A percentile compares a stretch with the other conserved stretches of the same genome.
Evolutionary conservation across 2,329 filamentous ascomycete genomes (phyloP).

Genomic region (Colletotrichum sp.): DNA sequence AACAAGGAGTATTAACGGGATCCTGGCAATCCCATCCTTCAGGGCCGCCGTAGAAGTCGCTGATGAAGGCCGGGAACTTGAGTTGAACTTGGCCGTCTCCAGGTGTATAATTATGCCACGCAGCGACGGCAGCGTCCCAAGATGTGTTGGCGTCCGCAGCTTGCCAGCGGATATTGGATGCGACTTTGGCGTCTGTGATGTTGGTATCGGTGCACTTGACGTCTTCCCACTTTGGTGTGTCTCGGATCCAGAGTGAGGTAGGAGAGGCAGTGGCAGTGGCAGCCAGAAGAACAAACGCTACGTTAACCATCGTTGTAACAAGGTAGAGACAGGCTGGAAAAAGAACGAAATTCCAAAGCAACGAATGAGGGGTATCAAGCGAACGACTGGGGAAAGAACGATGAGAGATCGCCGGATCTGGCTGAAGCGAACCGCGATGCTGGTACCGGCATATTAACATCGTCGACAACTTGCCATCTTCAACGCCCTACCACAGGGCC

Average conservation of each 20-base stretch:
- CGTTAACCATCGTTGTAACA: neutral
- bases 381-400: neutral
- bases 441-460: neutral
- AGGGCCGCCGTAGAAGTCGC: constrained; percentile 4
- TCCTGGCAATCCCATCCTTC: constrained; percentile 11
- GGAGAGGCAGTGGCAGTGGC: neutral
- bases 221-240: neutral
- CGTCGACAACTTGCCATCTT: neutral
- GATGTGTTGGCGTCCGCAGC: neutral
- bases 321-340: neutral
- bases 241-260: neutral
- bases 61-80: neutral
- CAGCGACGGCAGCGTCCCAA: neutral
- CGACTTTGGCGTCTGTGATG: constrained; percentile 10
- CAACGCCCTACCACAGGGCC: neutral
- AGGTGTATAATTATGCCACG: neutral
- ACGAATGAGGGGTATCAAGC: neutral
- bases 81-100: neutral
- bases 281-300: neutral
- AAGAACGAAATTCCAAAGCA: neutral
- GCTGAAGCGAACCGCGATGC: neutral
- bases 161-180: neutral
- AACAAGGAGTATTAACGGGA: neutral
- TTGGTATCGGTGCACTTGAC: neutral
- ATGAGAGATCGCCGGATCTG: neutral